Evolutionary conservation across 129 eudicot species (phyloP).

Genomic region (Cynara cardunculus): DNA sequence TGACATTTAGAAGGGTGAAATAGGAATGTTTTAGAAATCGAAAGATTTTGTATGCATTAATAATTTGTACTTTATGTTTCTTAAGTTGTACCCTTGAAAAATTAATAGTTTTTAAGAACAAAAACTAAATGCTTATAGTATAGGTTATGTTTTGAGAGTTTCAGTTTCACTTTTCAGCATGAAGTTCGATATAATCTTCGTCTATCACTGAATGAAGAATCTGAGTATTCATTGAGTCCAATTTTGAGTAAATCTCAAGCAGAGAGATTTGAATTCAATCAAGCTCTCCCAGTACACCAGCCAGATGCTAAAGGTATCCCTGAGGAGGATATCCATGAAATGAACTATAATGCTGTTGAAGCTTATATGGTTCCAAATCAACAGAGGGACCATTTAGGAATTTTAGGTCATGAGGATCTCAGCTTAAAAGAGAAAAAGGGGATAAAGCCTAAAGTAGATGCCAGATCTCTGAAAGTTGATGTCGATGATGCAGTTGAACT

Average conservation of each 20-base stretch:
- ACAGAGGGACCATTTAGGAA: slow-evolving; percentile 27
- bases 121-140: neutral
- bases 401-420: slow-evolving; percentile 8
- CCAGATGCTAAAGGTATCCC: slow-evolving; percentile 10
- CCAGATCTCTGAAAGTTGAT: slow-evolving; percentile 27
- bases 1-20: neutral
- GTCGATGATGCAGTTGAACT: slow-evolving; percentile 60
- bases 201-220: slow-evolving; percentile 41
- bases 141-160: slow-evolving; percentile 11
- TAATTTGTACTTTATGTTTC: neutral
- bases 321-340: slow-evolving; percentile 12
- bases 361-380: slow-evolving; percentile 14
- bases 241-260: slow-evolving; percentile 31
- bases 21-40: neutral
- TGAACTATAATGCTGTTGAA: slow-evolving; percentile 13
- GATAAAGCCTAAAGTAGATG: slow-evolving; percentile 30
- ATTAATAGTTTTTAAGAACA: neutral
- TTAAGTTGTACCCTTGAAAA: neutral
- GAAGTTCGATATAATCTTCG: slow-evolving; percentile 43
- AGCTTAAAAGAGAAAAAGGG: slow-evolving; percentile 17
- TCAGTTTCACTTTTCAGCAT: slow-evolving; percentile 28
- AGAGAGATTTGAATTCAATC: slow-evolving; percentile 15
- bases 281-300: slow-evolving; percentile 5
- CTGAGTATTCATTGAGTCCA: slow-evolving; percentile 20
- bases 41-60: neutral